Evolutionary conservation across 129 eudicot species (phyloP), one percentile per base, ranked within the genome.

Genomic region (Lonicera japonica): DNA sequence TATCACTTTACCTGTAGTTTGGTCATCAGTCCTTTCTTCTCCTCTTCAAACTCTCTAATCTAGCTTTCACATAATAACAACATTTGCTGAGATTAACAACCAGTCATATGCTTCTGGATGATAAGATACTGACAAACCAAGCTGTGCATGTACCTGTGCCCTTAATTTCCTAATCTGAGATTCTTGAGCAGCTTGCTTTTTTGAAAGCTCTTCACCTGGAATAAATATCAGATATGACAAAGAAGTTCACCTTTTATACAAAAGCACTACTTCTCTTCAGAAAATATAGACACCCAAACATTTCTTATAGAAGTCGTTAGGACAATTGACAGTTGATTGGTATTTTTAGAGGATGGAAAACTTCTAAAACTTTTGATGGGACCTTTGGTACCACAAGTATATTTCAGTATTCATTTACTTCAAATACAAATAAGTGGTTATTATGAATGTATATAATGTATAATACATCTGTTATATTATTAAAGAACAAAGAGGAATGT

Each of bases 151-250:
- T 55, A 92, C 96, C 95, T 88, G 99, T 69, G 95, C 95, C 73
- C 99, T 77, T 69, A 88, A 74, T 72, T 79, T 88, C 78, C 96
- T 82, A 56, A 92, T 92, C 34, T 75, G 80, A 57, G 89, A 71
- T 80, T 92, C 99, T 81, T 92, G 99, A 57, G 85, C 84, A 75
- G 99, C 99, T 83, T 92, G 99, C 80, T 92, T 92, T 70, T 92
- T 88, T 52, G 99, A 92, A 68, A 92, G 96, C 75, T 82, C 84
- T 74, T 88, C 96, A 48, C 99, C 99, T 92, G 77, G 67, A 73
- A 52, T 23, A 41, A 43, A 46, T 21, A 11, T 51, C 8, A 55
- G 16, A 43, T 46, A 46, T 36, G 25, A 19, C 67, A 23, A 25
- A 59, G 14, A 57, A 25, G 36, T 38, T 24, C 29, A 13, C 22